Base-by-base conservation (phyloP, 306 rosid species). In the Lotus japonicus region DNA sequence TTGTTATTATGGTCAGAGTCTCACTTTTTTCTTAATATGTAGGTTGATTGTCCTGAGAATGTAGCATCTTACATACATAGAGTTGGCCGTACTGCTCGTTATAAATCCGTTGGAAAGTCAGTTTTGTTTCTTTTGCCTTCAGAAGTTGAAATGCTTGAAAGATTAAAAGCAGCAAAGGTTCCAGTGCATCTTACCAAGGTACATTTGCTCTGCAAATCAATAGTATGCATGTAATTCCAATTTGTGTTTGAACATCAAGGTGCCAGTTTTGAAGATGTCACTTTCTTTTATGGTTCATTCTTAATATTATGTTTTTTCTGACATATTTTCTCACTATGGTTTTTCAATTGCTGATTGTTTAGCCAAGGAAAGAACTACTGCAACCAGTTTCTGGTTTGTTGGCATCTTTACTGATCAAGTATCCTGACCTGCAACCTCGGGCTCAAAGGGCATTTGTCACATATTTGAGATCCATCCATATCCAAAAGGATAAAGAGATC, bases 11-110 rank as follows among this genome's bases (percentile, higher is more conserved):
- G 55, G 38, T 21, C 31, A 53, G 46, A 52, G 16, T 54, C 68
- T 72, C 35, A 18, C 69, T 43, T 68, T 16, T 45, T 48, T 70
- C 44, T 42, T 68, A 5, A 48, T 71, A 6, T 81, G 59, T 63
- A 94, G 98, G 87, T 85, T 57, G 98, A 90, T 81, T 94, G 98
- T 77, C 97, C 98, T 13, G 97, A 90, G 51, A 81, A 86, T 77
- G 92, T 86, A 51, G 91, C 86, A 64, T 72, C 96, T 48, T 94
- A 94, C 83, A 90, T 94, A 72, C 97, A 94, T 58, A 85, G 97
- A 86, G 98, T 90, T 81, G 98, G 98, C 5, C 96, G 98, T 45
- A 94, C 98, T 57, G 98, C 97, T 43, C 97, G 95, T 19, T 86
- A 86, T 70, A 79, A 82, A 21, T 87, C 96, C 66, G 79, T 54